Base-by-base conservation (phyloP, 768 basidiomycete species). In the Agaricus blazei region DNA sequence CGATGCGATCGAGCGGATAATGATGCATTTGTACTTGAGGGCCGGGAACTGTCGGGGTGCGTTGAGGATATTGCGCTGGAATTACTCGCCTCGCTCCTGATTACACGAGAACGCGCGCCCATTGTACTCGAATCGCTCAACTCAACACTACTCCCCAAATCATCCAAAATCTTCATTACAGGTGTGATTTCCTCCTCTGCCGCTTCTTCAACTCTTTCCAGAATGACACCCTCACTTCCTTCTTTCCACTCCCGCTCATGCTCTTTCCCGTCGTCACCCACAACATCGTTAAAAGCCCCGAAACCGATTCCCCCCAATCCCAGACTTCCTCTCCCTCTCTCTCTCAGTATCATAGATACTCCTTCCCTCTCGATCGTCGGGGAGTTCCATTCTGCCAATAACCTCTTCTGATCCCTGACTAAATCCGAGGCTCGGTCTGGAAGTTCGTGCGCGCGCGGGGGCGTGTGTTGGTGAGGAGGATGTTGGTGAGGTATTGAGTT, bases 371-470 rank as follows among this genome's bases (percentile, higher is more conserved):
- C 46, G 3, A 28, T 28, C 9, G 24, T 12, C 29, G 24, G 26
- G 15, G 19, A 55, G 11, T 8, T 83, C 82, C 71, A 84, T 70
- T 60, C 75, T 64, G 40, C 83, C 83, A 53, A 84, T 71, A 6
- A 83, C 80, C 67, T 84, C 82, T 58, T 75, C 77, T 60, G 69
- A 78, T 49, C 70, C 79, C 66, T 71, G 72, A 46, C 69, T 67
- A 46, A 65, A 42, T 58, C 44, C 45, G 41, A 43, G 41, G 41
- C n/a, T 43, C 41, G 41, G 11, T 15, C n/a, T 43, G 11, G 41
- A 19, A 8, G 41, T 43, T n/a, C 9, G 44, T 4, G 9, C 44
- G 1, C 19, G 44, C 11, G 31, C 9, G 9, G 31, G 19, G 19
- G 19, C 19, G 19, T 19, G 4, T 31, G 31, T 31, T 31, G 31